Percentiles rank a stretch among this genome's conserved stretches.
phyloP scores from a whole-genome alignment of 2,329 filamentous ascomycete species.

The Aaosphaeria arxii region DNA sequence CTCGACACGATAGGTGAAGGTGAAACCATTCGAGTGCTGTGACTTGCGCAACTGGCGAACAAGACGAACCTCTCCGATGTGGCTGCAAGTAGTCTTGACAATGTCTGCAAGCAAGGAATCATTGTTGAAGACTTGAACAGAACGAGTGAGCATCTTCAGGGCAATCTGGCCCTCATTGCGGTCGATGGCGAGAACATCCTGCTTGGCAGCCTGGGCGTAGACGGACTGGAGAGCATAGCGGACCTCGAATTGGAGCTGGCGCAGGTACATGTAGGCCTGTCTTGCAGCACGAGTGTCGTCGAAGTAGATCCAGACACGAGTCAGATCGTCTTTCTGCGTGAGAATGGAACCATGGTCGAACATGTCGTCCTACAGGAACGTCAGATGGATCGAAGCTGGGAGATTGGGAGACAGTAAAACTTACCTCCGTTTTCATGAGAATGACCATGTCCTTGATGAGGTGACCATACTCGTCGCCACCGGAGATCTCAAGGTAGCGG shows the following conservation, averaged over 20 bases:
- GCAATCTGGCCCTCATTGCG: slow-evolving; percentile 28
- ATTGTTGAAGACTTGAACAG: neutral
- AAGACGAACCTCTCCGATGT: slow-evolving; percentile 14
- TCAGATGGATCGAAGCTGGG: slow-evolving; percentile 11
- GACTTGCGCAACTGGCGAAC: slow-evolving; percentile 9
- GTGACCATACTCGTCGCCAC: neutral
- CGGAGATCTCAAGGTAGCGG: neutral
- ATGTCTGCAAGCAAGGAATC: slow-evolving; percentile 6
- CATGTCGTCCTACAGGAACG: slow-evolving; percentile 17
- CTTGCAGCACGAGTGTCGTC: slow-evolving; percentile 38
- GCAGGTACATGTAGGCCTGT: slow-evolving; percentile 21
- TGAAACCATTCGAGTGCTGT: slow-evolving; percentile 9
- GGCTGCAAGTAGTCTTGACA: slow-evolving; percentile 22
- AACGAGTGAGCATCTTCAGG: slow-evolving; percentile 11
- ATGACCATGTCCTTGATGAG: neutral
- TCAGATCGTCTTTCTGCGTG: slow-evolving; percentile 4
- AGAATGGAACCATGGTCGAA: slow-evolving; percentile 21
- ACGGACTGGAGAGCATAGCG: slow-evolving; percentile 20
- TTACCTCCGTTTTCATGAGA: neutral
- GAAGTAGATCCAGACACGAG: slow-evolving; percentile 31
- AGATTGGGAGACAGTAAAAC: neutral
- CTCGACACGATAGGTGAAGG: slow-evolving; percentile 2
- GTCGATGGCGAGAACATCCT: slow-evolving; percentile 20
- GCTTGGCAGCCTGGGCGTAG: slow-evolving; percentile 21
- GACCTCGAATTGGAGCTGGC: slow-evolving; percentile 16